A percentile compares a stretch with the other conserved stretches of the same genome.
phyloP scores from a whole-genome alignment of 2,329 filamentous ascomycete genomes.

The Lecanosticta acicola region DNA sequence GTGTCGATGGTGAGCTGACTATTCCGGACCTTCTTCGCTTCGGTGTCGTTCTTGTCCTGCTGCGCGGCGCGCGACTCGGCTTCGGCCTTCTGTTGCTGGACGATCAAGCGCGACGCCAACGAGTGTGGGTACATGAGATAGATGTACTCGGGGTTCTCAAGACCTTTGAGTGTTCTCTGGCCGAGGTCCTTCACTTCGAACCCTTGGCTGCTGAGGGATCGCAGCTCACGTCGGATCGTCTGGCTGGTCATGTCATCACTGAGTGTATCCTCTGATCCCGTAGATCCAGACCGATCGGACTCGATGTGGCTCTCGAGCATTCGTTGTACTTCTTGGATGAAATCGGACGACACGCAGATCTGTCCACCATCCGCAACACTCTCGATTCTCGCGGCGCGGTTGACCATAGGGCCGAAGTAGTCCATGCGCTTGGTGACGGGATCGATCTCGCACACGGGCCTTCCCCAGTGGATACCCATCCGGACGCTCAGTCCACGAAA shows the following conservation, averaged over 20 bases:
- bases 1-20: conserved; percentile 72
- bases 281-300: conserved; percentile 63
- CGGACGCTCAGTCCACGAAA: conserved; percentile 91
- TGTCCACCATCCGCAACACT: conserved; percentile 93
- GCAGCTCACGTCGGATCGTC: conserved; percentile 78
- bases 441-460: conserved; percentile 89
- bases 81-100: conserved; percentile 54
- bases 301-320: conserved; percentile 87
- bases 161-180: conserved; percentile 88
- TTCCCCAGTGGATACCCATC: conserved; percentile 96
- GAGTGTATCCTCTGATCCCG: conserved; percentile 66
- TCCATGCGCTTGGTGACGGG: conserved; percentile 98
- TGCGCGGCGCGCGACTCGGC: conserved; percentile 31
- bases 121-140: conserved; percentile 93
- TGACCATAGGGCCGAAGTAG: conserved; percentile 99
- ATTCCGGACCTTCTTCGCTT: conserved; percentile 52
- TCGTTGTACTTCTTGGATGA: conserved; percentile 90
- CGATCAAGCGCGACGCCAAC: conserved; percentile 71
- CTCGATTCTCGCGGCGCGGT: conserved; percentile 89
- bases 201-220: conserved; percentile 80
- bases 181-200: conserved; percentile 97
- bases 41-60: conserved; percentile 30
- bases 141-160: conserved; percentile 94
- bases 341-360: conserved; percentile 93
- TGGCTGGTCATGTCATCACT: conserved; percentile 69